Evolutionary conservation across 306 rosid genomes (phyloP).

Genomic region (Vigna hirtella): DNA sequence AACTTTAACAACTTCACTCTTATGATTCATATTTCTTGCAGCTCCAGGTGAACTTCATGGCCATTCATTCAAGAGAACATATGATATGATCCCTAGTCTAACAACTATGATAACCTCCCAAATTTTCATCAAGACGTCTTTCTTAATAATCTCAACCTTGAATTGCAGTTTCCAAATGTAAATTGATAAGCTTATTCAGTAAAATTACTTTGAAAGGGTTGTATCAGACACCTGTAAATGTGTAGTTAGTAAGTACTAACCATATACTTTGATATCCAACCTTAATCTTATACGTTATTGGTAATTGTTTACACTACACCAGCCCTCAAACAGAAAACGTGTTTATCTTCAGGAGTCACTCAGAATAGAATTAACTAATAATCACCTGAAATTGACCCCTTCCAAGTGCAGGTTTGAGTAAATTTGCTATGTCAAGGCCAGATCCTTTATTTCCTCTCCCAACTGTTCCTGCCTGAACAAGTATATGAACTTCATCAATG

Average conservation of each 20-base stretch:
- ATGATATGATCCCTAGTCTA: background rate
- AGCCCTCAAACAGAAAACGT: conserved; percentile 34
- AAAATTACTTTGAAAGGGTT: conserved; percentile 8
- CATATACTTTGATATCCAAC: conserved; percentile 23
- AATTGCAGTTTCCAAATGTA: conserved; percentile 25
- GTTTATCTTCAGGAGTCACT: conserved; percentile 32
- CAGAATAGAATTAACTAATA: conserved; percentile 26
- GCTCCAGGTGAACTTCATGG: no score
- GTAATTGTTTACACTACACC: background rate
- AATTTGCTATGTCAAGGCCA: conserved; percentile 84
- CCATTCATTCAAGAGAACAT: no score
- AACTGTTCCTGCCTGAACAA: conserved; percentile 65
- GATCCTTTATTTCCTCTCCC: conserved; percentile 85
- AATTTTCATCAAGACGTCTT: conserved; percentile 24
- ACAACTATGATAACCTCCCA: conserved; percentile 18
- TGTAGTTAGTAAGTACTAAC: conserved; percentile 3
- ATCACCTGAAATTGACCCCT: conserved; percentile 94
- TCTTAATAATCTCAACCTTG: conserved; percentile 38
- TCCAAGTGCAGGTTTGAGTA: conserved; percentile 87
- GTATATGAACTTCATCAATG: conserved; percentile 92
- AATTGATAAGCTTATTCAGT: conserved; percentile 27
- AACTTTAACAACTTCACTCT: no score
- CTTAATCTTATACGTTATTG: background rate
- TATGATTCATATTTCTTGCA: no score
- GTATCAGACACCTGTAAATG: background rate